Evolutionary conservation across 2,329 filamentous ascomycete species (phyloP).

Genomic region (Cladosporium sp.): DNA sequence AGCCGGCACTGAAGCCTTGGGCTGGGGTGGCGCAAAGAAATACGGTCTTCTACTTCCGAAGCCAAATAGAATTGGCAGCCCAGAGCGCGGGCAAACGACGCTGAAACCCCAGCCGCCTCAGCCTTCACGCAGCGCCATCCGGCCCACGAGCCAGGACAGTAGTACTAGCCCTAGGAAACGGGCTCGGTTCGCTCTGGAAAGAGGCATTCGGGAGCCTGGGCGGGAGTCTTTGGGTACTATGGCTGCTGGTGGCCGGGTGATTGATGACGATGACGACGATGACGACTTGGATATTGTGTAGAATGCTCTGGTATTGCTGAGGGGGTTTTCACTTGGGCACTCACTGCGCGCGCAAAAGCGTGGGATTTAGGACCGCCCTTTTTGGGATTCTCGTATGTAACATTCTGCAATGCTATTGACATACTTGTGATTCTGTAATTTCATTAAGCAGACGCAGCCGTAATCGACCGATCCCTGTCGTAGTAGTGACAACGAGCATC

Average conservation of each 20-base stretch:
- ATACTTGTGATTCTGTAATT: not conserved
- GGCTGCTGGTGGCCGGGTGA: slow-evolving; percentile 34
- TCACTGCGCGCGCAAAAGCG: slow-evolving; percentile 5
- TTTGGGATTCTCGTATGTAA: not conserved
- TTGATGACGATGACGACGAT: slow-evolving; percentile 48
- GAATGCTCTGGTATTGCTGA: slow-evolving; percentile 15
- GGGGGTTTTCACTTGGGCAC: slow-evolving; percentile 1
- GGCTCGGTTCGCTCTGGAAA: slow-evolving; percentile 51
- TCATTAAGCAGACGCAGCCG: not conserved
- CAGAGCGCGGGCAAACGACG: slow-evolving; percentile 37
- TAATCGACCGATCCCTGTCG: not conserved
- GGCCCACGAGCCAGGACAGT: slow-evolving; percentile 30
- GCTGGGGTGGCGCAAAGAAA: slow-evolving; percentile 52
- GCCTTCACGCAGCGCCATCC: slow-evolving; percentile 8
- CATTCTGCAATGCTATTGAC: not conserved
- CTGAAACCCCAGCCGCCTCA: slow-evolving; percentile 27
- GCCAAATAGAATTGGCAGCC: slow-evolving; percentile 27
- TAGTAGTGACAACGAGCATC: not conserved
- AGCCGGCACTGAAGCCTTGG: slow-evolving; percentile 44
- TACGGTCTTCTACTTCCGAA: slow-evolving; percentile 43
- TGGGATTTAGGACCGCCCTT: not conserved
- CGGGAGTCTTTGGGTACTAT: slow-evolving; percentile 48
- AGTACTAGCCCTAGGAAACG: slow-evolving; percentile 48
- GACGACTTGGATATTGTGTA: slow-evolving; percentile 53
- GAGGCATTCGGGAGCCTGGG: slow-evolving; percentile 53